Base-by-base conservation (phyloP, 768 basidiomycete genomes). In the Calvatia gigantea region DNA sequence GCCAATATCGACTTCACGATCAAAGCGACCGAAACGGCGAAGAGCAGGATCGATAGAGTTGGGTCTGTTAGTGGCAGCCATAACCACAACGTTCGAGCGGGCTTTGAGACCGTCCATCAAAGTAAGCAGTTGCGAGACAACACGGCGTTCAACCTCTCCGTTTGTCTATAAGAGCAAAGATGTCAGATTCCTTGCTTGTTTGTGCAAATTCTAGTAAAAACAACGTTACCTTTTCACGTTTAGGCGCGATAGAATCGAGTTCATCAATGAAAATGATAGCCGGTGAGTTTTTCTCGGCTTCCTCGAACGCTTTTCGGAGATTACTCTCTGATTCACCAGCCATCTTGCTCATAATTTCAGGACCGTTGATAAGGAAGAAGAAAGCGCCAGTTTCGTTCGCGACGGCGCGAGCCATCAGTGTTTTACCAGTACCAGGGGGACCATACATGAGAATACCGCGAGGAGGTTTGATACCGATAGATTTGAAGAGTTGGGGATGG, bases 321-420 rank as follows among this genome's bases (percentile, higher is more conserved):
- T 99, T 99, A 67, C 91, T 94, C 71, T 99, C 97, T 69, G 85
- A 88, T 76, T 99, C 97, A 62, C 97, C 97, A 51, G 97, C 97
- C 97, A 99, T 99, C 81, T 99, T 98, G 64, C 89, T 92, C 97
- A 99, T 99, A 70, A 99, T 98, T 73, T 99, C 97, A 49, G 97
- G 97, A 51, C 97, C 97, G 67, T 98, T 99, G 76, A 99, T 99
- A 48, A 98, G 77, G 87, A 99, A 99, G 83, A 99, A 99, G 84
- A 99, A 99, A 14, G 97, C 97, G 47, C 97, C 97, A 25, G 97
- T 99, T 74, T 99, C 97, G 70, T 99, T 99, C 60, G 97, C 97
- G 44, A 99, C 97, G 6, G 97, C 97, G 63, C 97, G 88, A 49
- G 97, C 97, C 96, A 99, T 99, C 62, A 99, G 83, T 5, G 97